Evolutionary conservation across 2,329 filamentous ascomycete species (phyloP).

Genomic region (Fusarium dlaminii): DNA sequence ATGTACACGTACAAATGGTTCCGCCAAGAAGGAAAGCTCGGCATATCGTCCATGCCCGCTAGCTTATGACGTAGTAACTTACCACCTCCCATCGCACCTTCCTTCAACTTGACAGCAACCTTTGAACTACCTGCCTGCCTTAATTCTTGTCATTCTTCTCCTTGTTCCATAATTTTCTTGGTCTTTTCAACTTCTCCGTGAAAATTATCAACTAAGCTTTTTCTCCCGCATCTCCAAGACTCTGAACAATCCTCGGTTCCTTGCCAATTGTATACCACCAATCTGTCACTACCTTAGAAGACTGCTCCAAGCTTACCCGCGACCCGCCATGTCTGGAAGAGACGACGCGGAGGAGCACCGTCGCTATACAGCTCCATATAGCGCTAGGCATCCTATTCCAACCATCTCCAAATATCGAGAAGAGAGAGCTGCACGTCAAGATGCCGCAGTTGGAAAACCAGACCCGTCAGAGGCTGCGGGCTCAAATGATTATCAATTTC

Average conservation of each 20-base stretch:
- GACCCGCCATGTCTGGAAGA: conserved; percentile 47
- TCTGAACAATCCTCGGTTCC: not conserved
- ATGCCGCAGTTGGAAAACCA: conserved; percentile 49
- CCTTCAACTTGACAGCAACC: not conserved
- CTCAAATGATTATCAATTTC: conserved; percentile 14
- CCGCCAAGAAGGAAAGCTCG: conserved; percentile 40
- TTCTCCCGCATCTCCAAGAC: conserved; percentile 1
- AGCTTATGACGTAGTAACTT: conserved; percentile 38
- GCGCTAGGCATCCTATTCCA: conserved; percentile 55
- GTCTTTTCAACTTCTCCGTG: not conserved
- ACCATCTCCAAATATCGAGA: conserved; percentile 61
- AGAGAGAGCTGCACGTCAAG: conserved; percentile 56
- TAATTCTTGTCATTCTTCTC: not conserved
- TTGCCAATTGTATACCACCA: not conserved
- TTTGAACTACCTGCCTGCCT: not conserved
- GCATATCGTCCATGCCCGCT: conserved; percentile 27
- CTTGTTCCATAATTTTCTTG: not conserved
- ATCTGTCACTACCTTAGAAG: not conserved
- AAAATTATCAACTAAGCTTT: conserved; percentile 4
- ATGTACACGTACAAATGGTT: conserved; percentile 3
- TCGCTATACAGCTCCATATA: conserved; percentile 54
- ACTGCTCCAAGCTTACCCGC: not conserved
- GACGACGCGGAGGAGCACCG: conserved; percentile 51
- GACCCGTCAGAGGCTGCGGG: conserved; percentile 7
- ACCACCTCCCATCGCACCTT: conserved; percentile 28